A percentile compares a stretch with the other conserved stretches of the same genome.
Evolutionary conservation across 106 monocot species (phyloP).

Genomic region (Narthecium ossifragum): DNA sequence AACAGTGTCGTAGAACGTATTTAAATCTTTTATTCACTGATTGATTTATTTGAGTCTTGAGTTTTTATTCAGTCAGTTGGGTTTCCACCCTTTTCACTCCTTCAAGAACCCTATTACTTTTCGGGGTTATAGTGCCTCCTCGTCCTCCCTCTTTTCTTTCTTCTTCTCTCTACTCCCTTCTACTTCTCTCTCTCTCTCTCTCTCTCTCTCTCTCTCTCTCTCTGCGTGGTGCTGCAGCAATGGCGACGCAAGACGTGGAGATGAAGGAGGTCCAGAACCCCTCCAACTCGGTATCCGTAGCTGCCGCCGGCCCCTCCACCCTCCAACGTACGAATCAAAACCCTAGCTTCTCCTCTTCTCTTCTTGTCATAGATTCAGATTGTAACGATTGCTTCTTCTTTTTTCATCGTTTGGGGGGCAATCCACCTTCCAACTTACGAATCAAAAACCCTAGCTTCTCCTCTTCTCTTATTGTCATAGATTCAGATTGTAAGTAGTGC

Average conservation of each 20-base stretch:
- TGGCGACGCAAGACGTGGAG: conserved; percentile 34
- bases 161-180: conserved; percentile 72
- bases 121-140: too few relatives aligned
- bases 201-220: neutral
- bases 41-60: too few relatives aligned
- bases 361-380: too few relatives aligned
- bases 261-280: conserved; percentile 45
- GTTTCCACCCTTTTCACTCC: too few relatives aligned
- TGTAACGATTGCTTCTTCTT: too few relatives aligned
- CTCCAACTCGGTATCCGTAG: conserved; percentile 20
- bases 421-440: conserved; percentile 42
- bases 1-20: too few relatives aligned
- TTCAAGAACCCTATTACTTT: too few relatives aligned
- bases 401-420: neutral
- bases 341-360: conserved; percentile 3
- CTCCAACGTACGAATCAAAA: conserved; percentile 33
- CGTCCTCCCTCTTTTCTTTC: too few relatives aligned
- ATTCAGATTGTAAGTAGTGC: too few relatives aligned
- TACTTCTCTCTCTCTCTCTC: conserved; percentile 16
- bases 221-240: neutral
- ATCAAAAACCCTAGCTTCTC: conserved; percentile 11
- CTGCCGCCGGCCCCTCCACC: conserved; percentile 25
- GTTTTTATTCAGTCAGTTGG: too few relatives aligned
- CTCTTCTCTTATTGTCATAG: neutral
- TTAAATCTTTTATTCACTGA: too few relatives aligned